These are phyloP conservation scores for Papiliotrema laurentii DNA, from an alignment of 1,284 basidiomycete species.

Conservation along the genomic window DNA sequence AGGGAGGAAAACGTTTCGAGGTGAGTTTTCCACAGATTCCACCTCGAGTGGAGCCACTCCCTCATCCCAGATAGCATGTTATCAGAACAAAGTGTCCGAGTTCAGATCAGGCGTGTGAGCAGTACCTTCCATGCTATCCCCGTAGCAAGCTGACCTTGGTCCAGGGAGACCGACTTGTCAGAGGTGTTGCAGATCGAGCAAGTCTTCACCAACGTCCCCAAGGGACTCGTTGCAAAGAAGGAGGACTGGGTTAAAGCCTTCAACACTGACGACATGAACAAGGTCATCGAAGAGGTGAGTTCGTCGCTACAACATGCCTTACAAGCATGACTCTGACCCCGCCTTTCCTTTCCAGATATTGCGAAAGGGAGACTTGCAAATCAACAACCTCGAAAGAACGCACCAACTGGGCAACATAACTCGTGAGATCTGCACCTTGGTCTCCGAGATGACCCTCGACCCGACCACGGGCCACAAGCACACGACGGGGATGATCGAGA, in stretches of 20 bases:
- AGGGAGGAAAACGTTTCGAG: conserved; percentile 97
- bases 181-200: conserved; percentile 97
- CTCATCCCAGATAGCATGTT: conserved; percentile 77
- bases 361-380: conserved; percentile 93
- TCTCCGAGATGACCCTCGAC: conserved; percentile 93
- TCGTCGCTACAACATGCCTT: background rate
- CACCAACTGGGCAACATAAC: conserved; percentile 79
- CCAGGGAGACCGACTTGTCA: conserved; percentile 83
- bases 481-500: conserved; percentile 94
- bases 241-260: conserved; percentile 91
- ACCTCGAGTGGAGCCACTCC: background rate
- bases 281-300: conserved; percentile 76
- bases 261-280: conserved; percentile 65
- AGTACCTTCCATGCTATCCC: background rate
- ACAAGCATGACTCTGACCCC: too few relatives aligned
- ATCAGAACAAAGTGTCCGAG: conserved; percentile 99
- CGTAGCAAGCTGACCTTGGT: conserved; percentile 2
- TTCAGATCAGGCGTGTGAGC: conserved; percentile 85
- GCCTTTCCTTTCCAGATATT: conserved; percentile 70
- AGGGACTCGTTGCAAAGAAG: conserved; percentile 85
- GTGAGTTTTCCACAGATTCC: conserved; percentile 48
- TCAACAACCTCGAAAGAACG: conserved; percentile 92
- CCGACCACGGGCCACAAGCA: conserved; percentile 84
- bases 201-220: conserved; percentile 94
- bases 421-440: conserved; percentile 88